Evolutionary conservation across 2,329 filamentous ascomycete species (phyloP).

Genomic region (Talaromyces sp.): DNA sequence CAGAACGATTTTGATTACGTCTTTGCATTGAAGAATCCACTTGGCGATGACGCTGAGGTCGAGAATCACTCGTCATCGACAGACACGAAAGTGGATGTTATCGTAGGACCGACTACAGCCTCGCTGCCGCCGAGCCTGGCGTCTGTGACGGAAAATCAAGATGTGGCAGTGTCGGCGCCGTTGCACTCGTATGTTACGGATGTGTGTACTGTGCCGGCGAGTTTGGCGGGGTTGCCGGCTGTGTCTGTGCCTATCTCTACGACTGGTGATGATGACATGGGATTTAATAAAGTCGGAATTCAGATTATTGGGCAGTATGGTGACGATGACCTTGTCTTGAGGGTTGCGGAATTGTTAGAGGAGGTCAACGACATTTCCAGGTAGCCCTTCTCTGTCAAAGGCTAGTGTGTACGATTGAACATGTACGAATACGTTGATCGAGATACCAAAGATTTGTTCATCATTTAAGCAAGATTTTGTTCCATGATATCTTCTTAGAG

Average conservation of each 20-base stretch:
- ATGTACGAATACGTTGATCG: conserved; percentile 7
- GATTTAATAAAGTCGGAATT: conserved; percentile 36
- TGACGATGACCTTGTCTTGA: conserved; percentile 43
- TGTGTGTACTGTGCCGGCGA: conserved; percentile 92
- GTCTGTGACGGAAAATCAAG: conserved; percentile 45
- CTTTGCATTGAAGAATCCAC: conserved; percentile 67
- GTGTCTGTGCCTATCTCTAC: conserved; percentile 69
- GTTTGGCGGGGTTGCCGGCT: conserved; percentile 83
- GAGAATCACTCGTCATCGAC: not conserved
- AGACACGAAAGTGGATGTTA: conserved; percentile 65
- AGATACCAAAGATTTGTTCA: conserved; percentile 8
- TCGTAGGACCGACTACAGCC: conserved; percentile 84
- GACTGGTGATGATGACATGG: not conserved
- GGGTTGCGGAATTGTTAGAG: conserved; percentile 37
- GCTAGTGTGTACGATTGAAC: not conserved
- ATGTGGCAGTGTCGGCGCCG: conserved; percentile 32
- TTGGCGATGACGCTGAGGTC: conserved; percentile 38
- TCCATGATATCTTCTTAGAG: too few relatives aligned
- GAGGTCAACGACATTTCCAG: not conserved
- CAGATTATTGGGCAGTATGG: conserved; percentile 50
- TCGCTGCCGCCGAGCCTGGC: conserved; percentile 65
- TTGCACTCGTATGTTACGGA: conserved; percentile 89
- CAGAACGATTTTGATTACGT: conserved; percentile 80
- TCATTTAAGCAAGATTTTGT: not conserved
- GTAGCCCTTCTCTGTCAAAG: not conserved